Percentiles rank a stretch among this genome's conserved stretches.
phyloP scores from a whole-genome alignment of 352 stramenopile species.

The Phytophthora multivora region DNA sequence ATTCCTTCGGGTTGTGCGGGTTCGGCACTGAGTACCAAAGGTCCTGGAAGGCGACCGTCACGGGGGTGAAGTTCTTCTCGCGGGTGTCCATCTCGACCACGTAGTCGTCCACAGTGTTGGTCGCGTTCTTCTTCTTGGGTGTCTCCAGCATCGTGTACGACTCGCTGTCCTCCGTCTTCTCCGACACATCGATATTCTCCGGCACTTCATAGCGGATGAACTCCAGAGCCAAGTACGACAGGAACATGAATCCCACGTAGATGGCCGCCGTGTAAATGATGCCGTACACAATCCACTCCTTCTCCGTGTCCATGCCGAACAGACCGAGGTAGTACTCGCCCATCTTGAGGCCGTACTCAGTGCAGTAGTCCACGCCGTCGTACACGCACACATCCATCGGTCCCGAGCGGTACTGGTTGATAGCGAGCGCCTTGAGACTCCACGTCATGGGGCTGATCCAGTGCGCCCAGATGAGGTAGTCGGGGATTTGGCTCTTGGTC shows the following conservation, averaged over 20 bases:
- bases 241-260: slow-evolving; percentile 43
- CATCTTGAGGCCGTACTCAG: slow-evolving; percentile 34
- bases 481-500: slow-evolving; percentile 44
- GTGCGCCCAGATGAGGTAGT: slow-evolving; percentile 57
- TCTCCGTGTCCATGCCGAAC: slow-evolving; percentile 50
- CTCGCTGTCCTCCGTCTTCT: slow-evolving; percentile 13
- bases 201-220: slow-evolving; percentile 31
- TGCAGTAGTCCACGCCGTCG: slow-evolving; percentile 30
- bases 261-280: slow-evolving; percentile 41
- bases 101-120: slow-evolving; percentile 6
- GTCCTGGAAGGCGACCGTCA: slow-evolving; percentile 43
- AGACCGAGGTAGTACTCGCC: slow-evolving; percentile 40
- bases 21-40: slow-evolving; percentile 30
- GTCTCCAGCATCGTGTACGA: slow-evolving; percentile 21
- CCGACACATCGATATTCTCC: slow-evolving; percentile 37
- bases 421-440: slow-evolving; percentile 43
- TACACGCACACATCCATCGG: slow-evolving; percentile 38
- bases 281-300: slow-evolving; percentile 44
- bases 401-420: slow-evolving; percentile 51
- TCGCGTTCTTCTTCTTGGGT: slow-evolving; percentile 14
- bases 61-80: slow-evolving; percentile 35
- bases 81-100: slow-evolving; percentile 15
- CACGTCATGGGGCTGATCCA: slow-evolving; percentile 64
- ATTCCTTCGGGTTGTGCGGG: slow-evolving; percentile 28
- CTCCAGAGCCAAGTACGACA: slow-evolving; percentile 38